A percentile compares a stretch with the other conserved stretches of the same genome.
phyloP scores from a whole-genome alignment of 2,329 filamentous ascomycete genomes.

The Aureobasidium subglaciale region DNA sequence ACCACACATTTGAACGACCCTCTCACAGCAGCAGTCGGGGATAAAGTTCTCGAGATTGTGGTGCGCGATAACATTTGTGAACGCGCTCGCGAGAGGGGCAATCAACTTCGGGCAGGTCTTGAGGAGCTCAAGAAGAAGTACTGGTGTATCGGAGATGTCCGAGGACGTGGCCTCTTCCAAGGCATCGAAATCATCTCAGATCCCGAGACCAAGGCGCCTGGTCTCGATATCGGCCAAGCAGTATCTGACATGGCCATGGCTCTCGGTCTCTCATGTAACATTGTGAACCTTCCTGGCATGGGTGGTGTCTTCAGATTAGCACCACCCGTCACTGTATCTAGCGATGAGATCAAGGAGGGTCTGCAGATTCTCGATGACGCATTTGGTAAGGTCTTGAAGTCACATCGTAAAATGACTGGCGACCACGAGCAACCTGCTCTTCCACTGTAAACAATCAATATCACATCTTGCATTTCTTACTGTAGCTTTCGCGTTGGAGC shows the following conservation, averaged over 20 bases:
- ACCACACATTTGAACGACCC: conserved; percentile 29
- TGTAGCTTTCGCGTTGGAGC: no score
- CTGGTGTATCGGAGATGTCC: conserved; percentile 27
- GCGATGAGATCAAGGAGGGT: conserved; percentile 37
- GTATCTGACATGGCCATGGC: conserved; percentile 22
- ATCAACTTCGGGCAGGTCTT: conserved; percentile 22
- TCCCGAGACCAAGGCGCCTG: conserved; percentile 21
- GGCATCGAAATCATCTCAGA: conserved; percentile 27
- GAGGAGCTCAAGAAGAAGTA: conserved; percentile 21
- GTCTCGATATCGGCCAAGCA: conserved; percentile 22
- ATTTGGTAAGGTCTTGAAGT: neutral
- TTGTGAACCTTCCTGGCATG: conserved; percentile 24
- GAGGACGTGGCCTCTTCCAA: conserved; percentile 26
- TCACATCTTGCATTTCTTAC: no score
- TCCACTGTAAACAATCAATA: neutral
- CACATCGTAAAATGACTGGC: neutral
- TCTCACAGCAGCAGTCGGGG: conserved; percentile 24
- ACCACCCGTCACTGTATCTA: conserved; percentile 26
- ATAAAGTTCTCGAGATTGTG: conserved; percentile 28
- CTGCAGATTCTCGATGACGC: conserved; percentile 46
- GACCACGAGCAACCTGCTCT: neutral
- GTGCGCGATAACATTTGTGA: conserved; percentile 23
- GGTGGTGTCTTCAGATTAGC: conserved; percentile 27
- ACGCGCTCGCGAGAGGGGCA: conserved; percentile 19
- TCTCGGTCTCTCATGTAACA: conserved; percentile 24